Evolutionary conservation across 257 asterid species (phyloP).

Genomic region (Anisodus acutangulus): DNA sequence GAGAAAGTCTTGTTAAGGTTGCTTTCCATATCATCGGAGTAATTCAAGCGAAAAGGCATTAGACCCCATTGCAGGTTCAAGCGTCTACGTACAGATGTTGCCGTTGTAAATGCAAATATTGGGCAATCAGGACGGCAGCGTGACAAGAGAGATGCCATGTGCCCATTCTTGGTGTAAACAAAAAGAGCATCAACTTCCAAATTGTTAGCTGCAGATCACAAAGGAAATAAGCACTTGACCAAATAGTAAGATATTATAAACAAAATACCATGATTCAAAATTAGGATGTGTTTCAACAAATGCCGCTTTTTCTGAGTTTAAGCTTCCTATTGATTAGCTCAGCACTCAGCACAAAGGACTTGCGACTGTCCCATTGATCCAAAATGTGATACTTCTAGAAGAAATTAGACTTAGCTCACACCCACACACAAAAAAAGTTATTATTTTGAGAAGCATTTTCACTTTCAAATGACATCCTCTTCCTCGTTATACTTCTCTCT

Average conservation of each 20-base stretch:
- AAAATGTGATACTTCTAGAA: neutral
- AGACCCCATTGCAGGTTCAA: slow-evolving; percentile 97
- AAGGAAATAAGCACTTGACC: neutral
- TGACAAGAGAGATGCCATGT: slow-evolving; percentile 96
- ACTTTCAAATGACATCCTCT: neutral
- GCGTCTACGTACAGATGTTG: slow-evolving; percentile 87
- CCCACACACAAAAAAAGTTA: neutral
- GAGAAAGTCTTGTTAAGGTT: slow-evolving; percentile 90
- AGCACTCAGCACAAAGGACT: neutral
- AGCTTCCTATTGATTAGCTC: neutral
- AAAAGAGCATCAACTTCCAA: slow-evolving; percentile 92
- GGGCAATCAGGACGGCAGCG: slow-evolving; percentile 99
- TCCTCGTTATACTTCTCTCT: neutral
- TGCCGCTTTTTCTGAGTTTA: neutral
- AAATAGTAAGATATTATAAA: neutral
- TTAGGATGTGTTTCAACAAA: neutral
- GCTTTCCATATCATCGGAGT: slow-evolving; percentile 94
- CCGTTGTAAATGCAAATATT: slow-evolving; percentile 82
- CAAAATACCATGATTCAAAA: neutral
- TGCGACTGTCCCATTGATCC: neutral
- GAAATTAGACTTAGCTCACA: neutral
- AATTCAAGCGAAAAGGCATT: slow-evolving; percentile 88
- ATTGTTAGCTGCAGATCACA: slow-evolving; percentile 75
- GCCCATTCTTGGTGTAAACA: slow-evolving; percentile 86
- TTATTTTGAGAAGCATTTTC: neutral